Evolutionary conservation across 2,329 filamentous ascomycete species (phyloP).

Genomic region (Colletotrichum lentis): DNA sequence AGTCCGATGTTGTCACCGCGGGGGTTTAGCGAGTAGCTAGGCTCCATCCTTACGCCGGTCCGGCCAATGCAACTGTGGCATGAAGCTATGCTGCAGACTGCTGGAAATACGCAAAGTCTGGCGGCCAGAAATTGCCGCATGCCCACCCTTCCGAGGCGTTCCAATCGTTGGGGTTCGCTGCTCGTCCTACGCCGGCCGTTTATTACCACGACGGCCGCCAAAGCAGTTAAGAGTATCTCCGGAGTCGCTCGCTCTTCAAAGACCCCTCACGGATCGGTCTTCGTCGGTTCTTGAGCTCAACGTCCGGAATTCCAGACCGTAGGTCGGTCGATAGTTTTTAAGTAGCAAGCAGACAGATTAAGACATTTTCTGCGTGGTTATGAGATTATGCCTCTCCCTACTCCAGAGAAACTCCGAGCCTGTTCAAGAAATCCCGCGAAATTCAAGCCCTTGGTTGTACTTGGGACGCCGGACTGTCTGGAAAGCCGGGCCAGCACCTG

Average conservation of each 20-base stretch:
- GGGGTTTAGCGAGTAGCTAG: constrained; percentile 16
- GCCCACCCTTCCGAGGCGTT: constrained; percentile 34
- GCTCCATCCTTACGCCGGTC: constrained; percentile 31
- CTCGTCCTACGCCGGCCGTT: constrained; percentile 18
- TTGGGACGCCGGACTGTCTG: constrained; percentile 26
- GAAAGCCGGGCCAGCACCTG: constrained; percentile 26
- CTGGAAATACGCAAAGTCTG: constrained; percentile 32
- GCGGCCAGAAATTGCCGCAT: constrained; percentile 36
- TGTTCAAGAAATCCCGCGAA: constrained; percentile 28
- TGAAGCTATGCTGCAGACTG: constrained; percentile 30
- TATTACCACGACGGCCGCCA: constrained; percentile 23
- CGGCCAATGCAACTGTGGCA: constrained; percentile 35
- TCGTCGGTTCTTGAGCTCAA: constrained; percentile 16
- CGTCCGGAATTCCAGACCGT: background rate
- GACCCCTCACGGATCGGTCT: constrained; percentile 28
- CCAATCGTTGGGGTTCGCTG: constrained; percentile 32
- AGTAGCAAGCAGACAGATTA: background rate
- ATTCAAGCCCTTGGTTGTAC: constrained; percentile 18
- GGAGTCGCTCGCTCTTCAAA: constrained; percentile 20
- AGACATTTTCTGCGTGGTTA: constrained; percentile 20
- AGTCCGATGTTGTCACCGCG: constrained; percentile 26
- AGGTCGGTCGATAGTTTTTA: background rate
- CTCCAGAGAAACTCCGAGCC: constrained; percentile 15
- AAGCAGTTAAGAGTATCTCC: constrained; percentile 17
- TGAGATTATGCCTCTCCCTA: background rate